Evolutionary conservation across 2,329 filamentous ascomycete species (phyloP).

Genomic region (Thielaviopsis punctulata): DNA sequence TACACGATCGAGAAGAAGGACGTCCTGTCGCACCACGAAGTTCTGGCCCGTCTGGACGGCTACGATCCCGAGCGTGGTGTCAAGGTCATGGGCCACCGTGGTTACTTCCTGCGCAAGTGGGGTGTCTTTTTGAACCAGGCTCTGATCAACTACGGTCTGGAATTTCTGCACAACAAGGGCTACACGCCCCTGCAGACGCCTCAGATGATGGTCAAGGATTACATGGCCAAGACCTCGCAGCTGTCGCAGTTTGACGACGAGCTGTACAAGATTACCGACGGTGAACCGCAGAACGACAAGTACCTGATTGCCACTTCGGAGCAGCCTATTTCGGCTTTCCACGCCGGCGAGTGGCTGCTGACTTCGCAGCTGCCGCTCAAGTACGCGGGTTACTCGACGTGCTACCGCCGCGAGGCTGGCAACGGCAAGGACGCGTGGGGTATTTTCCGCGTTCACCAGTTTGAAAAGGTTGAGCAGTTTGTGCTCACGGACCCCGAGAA

Average conservation of each 20-base stretch:
- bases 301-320: conserved; percentile 66
- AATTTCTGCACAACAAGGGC: conserved; percentile 67
- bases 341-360: conserved; percentile 85
- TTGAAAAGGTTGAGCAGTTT: conserved; percentile 85
- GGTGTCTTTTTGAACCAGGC: conserved; percentile 80
- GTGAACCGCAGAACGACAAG: conserved; percentile 78
- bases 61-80: conserved; percentile 87
- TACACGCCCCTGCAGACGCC: conserved; percentile 75
- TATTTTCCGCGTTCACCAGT: conserved; percentile 95
- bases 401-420: conserved; percentile 90
- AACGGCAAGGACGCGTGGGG: conserved; percentile 86
- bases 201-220: conserved; percentile 85
- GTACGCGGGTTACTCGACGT: conserved; percentile 83
- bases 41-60: conserved; percentile 71
- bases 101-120: conserved; percentile 81
- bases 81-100: conserved; percentile 86
- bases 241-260: conserved; percentile 96
- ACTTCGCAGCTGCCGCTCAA: conserved; percentile 77
- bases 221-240: conserved; percentile 97
- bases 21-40: conserved; percentile 83
- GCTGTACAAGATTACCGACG: conserved; percentile 87
- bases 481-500: conserved; percentile 70
- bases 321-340: conserved; percentile 83
- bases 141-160: conserved; percentile 83
- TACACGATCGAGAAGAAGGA: conserved; percentile 57